Conservation (phyloP, 2,329 filamentous ascomycete species). For the Epichloe bromicola region DNA sequence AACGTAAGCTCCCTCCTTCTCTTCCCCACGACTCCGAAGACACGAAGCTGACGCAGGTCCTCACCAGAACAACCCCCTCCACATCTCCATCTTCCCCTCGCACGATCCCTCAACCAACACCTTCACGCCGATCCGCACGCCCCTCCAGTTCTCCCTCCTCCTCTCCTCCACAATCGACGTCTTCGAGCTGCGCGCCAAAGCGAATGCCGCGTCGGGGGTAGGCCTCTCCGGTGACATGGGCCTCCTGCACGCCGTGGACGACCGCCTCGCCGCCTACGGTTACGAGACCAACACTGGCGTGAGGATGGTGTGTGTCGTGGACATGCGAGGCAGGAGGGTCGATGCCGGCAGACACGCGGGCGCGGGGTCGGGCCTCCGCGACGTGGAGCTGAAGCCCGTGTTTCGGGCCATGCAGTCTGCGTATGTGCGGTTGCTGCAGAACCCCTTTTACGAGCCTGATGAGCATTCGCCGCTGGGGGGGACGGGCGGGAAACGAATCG, state of each 20-base stretch:
- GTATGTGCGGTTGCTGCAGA: slow-evolving; percentile 78
- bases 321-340: slow-evolving; percentile 64
- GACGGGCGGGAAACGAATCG: slow-evolving; percentile 57
- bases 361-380: slow-evolving; percentile 55
- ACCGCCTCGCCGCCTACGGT: slow-evolving; percentile 85
- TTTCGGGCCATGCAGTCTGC: slow-evolving; percentile 89
- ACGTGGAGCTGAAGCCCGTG: slow-evolving; percentile 79
- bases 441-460: slow-evolving; percentile 89
- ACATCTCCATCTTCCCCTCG: slow-evolving; percentile 79
- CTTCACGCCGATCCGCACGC: slow-evolving; percentile 47
- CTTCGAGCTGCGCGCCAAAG: slow-evolving; percentile 72
- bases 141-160: slow-evolving; percentile 84
- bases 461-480: slow-evolving; percentile 51
- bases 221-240: slow-evolving; percentile 72
- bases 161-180: slow-evolving; percentile 87
- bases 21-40: not conserved
- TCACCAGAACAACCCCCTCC: slow-evolving; percentile 85
- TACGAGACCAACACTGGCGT: slow-evolving; percentile 94
- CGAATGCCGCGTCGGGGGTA: slow-evolving; percentile 39
- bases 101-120: slow-evolving; percentile 44
- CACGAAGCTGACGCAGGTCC: not conserved
- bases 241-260: slow-evolving; percentile 84
- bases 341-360: slow-evolving; percentile 26
- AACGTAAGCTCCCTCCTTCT: slow-evolving; percentile 44
- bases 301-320: slow-evolving; percentile 79